A percentile compares a stretch with the other conserved stretches of the same genome.
Conservation (phyloP, 2,329 filamentous ascomycete species). For the Sporothrix luriei region DNA sequence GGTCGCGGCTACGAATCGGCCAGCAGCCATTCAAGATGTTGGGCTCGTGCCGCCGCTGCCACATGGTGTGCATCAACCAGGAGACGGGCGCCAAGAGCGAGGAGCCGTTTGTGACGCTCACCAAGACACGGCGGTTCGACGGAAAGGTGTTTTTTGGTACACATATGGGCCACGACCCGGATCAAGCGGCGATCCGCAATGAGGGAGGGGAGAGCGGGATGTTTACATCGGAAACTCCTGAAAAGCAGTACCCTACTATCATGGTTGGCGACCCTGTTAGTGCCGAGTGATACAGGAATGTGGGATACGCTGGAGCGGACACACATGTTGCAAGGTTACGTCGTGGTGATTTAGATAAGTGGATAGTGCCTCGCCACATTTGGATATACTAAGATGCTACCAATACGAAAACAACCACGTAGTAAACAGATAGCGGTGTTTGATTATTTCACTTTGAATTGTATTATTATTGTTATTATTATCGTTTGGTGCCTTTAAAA, state of each 20-base stretch:
- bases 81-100: conserved; percentile 73
- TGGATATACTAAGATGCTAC: no score
- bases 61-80: conserved; percentile 96
- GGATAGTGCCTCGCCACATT: no score
- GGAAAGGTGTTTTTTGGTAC: conserved; percentile 89
- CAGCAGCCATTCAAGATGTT: conserved; percentile 68
- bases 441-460: no score
- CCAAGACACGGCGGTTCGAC: conserved; percentile 80
- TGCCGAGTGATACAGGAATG: neutral
- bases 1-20: conserved; percentile 70
- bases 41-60: conserved; percentile 83
- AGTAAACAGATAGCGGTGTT: no score
- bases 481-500: no score
- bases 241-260: conserved; percentile 50
- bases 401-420: no score
- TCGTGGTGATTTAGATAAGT: neutral
- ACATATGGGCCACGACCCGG: conserved; percentile 63
- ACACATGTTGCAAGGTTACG: neutral
- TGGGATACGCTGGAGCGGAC: no score
- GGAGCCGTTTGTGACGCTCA: conserved; percentile 85
- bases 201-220: neutral
- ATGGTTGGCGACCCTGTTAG: conserved; percentile 50
- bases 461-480: no score
- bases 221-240: conserved; percentile 35
- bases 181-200: neutral